Evolutionary conservation across 352 stramenopile species (phyloP), one percentile per base, ranked within the genome.

Genomic region (Thraustochytrium sp.): DNA sequence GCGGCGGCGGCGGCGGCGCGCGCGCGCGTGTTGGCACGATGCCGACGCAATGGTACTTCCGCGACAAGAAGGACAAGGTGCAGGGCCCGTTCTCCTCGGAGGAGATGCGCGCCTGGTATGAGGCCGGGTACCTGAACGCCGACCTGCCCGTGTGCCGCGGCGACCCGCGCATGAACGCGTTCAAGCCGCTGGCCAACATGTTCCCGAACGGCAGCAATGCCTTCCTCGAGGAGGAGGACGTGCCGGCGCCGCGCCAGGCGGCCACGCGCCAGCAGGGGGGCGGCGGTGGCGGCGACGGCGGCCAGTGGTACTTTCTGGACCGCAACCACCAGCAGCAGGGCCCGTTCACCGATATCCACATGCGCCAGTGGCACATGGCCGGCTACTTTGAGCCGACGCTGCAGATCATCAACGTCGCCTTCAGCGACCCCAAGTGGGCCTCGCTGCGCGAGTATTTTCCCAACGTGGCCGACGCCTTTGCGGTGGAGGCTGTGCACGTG

Each of bases 51-150:
- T 84, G 75, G 75, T 84, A 84, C 75, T 84, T 76, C 29, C 55
- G 61, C 40, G 61, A 84, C 75, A 73, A 73, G 13, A 34, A 53
- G n/a, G 61, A 54, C 55, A 80, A 76, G 61, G 59, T 84, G 21
- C 75, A 84, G 49, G 74, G 75, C 54, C 75, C 75, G 4, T 84
- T 84, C 36, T 23, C 8, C 9, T 84, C 9, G 13, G 75, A 84
- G 34, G 75, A 84, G 36, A 84, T 84, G 75, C 75, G 55, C 23
- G 55, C 55, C 29, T 84, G 75, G 75, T 84, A 84, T 61, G 75
- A 73, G 44, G 75, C 75, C 13, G 75, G 75, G 61, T 84, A 56
- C 2, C 61, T 84, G 44, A 44, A 49, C 11, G 61, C 55, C 29
- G 75, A 84, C 51, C 61, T 84, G 37, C 59, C 46, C 26, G 61